A percentile compares a stretch with the other conserved stretches of the same genome.
Conservation (phyloP, 2,329 filamentous ascomycete species). For the Talaromyces sp. region DNA sequence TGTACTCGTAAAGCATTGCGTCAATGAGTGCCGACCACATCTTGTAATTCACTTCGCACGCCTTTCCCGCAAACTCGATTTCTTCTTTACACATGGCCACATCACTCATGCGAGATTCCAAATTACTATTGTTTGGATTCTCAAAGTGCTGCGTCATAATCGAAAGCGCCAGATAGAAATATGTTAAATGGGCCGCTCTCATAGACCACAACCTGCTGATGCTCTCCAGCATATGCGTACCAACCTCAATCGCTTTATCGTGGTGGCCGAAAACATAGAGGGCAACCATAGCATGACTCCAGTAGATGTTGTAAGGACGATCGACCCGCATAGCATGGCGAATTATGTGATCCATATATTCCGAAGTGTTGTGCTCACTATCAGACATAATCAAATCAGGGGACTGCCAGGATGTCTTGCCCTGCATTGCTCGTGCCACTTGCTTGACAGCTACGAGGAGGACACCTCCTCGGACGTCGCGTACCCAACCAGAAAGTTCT, state of each 20-base stretch:
- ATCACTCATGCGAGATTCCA: constrained; percentile 43
- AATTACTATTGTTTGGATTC: constrained; percentile 37
- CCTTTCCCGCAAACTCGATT: constrained; percentile 47
- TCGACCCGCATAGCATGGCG: constrained; percentile 44
- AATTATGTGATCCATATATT: constrained; percentile 46
- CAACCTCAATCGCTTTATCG: constrained; percentile 39
- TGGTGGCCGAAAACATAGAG: constrained; percentile 45
- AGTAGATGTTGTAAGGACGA: constrained; percentile 52
- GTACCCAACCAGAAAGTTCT: constrained; percentile 53
- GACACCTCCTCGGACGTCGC: constrained; percentile 55
- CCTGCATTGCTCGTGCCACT: constrained; percentile 54
- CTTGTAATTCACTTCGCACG: constrained; percentile 56
- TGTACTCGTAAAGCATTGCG: constrained; percentile 50
- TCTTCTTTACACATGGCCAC: constrained; percentile 46
- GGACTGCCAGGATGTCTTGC: constrained; percentile 50
- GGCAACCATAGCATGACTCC: constrained; percentile 43
- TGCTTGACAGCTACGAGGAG: constrained; percentile 53
- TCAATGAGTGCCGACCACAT: constrained; percentile 53
- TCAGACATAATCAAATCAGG: constrained; percentile 50
- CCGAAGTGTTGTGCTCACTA: constrained; percentile 45
- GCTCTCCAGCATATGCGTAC: constrained; percentile 34
- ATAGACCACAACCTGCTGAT: constrained; percentile 43
- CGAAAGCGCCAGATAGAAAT: constrained; percentile 43
- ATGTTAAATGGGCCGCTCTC: constrained; percentile 36
- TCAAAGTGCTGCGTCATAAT: constrained; percentile 40